A percentile compares a stretch with the other conserved stretches of the same genome.
Conservation (phyloP, 1,139 yeast species). For the Meyerozyma carpophila region DNA sequence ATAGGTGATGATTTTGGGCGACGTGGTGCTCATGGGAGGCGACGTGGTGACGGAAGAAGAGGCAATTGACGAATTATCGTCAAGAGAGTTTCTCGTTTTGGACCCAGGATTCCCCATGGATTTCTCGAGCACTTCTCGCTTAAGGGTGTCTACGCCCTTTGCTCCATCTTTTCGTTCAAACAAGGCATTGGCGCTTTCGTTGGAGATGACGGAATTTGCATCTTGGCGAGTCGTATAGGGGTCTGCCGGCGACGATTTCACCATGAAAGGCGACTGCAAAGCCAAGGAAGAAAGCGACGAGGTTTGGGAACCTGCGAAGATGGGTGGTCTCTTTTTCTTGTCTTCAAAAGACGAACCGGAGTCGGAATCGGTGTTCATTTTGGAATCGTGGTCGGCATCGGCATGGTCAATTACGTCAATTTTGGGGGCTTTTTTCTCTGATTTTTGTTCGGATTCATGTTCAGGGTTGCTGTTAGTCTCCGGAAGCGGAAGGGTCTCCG, state of each 20-base stretch:
- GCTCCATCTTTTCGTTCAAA: constrained; percentile 2
- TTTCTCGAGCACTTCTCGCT: constrained; percentile 1
- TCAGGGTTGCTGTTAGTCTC: not conserved
- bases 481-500: constrained; percentile 21
- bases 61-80: not conserved
- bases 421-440: too few relatives aligned
- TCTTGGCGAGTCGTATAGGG: constrained; percentile 57
- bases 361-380: not conserved
- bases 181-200: constrained; percentile 19
- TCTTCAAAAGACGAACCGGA: not conserved
- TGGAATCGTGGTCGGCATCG: not conserved
- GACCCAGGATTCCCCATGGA: not conserved
- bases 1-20: constrained; percentile 46
- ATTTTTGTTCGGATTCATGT: not conserved
- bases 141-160: not conserved
- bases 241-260: constrained; percentile 51
- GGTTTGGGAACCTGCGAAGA: not conserved
- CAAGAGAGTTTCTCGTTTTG: constrained; percentile 5
- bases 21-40: constrained; percentile 7
- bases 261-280: constrained; percentile 32
- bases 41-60: constrained; percentile 3
- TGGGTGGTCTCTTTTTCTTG: not conserved
- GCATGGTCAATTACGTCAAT: not conserved
- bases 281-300: constrained; percentile 24
- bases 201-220: constrained; percentile 37